phyloP scores from a whole-genome alignment of 805 yeast genomes.

The Cyberlindnera saturnus region DNA sequence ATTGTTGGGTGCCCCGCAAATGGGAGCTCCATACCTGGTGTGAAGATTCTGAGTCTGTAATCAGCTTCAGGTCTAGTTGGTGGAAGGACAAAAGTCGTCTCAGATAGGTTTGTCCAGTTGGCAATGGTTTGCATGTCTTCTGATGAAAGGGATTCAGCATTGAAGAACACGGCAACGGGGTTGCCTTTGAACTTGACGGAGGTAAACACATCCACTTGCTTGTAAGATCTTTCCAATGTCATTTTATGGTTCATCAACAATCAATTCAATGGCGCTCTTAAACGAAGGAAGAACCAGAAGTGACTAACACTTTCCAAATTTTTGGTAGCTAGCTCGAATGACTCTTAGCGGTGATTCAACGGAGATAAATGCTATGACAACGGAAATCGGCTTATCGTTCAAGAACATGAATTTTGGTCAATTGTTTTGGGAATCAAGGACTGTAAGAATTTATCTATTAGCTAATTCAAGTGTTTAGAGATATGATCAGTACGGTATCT shows the following conservation, averaged over 20 bases:
- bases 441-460: too few relatives aligned
- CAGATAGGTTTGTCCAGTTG: slow-evolving; percentile 57
- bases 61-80: slow-evolving; percentile 35
- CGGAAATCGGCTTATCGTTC: too few relatives aligned
- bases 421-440: too few relatives aligned
- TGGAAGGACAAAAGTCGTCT: slow-evolving; percentile 45
- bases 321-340: too few relatives aligned
- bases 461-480: too few relatives aligned
- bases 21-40: slow-evolving; percentile 42
- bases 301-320: too few relatives aligned
- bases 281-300: too few relatives aligned
- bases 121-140: slow-evolving; percentile 43
- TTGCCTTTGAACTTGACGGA: slow-evolving; percentile 33
- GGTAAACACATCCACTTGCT: slow-evolving; percentile 33
- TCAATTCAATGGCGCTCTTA: too few relatives aligned
- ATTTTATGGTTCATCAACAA: not conserved
- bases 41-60: slow-evolving; percentile 45
- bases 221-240: slow-evolving; percentile 14
- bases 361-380: too few relatives aligned
- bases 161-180: slow-evolving; percentile 46
- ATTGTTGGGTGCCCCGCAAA: slow-evolving; percentile 65
- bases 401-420: too few relatives aligned
- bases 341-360: too few relatives aligned
- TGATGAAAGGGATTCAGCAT: slow-evolving; percentile 31
- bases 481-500: too few relatives aligned